Evolutionary conservation across 768 basidiomycete species (phyloP).

Genomic region (Termitomyces titanicus): DNA sequence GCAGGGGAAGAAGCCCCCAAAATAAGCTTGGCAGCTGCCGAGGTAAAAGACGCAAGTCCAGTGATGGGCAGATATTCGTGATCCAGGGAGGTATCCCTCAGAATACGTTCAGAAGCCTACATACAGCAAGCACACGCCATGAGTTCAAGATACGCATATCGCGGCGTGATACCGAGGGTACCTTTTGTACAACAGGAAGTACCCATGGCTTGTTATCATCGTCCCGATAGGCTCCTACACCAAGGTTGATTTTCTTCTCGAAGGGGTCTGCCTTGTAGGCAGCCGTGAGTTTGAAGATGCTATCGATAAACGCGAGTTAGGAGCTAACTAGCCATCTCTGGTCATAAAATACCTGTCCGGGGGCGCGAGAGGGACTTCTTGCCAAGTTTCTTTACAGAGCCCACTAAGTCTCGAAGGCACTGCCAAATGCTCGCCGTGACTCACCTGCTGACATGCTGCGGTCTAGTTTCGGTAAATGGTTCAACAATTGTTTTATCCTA

Average conservation of each 20-base stretch:
- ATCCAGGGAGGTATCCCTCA: slow-evolving; percentile 71
- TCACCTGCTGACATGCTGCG: slow-evolving; percentile 52
- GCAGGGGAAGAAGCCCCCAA: slow-evolving; percentile 71
- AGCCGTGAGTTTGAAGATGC: slow-evolving; percentile 89
- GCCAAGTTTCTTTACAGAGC: slow-evolving; percentile 59
- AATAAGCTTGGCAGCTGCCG: slow-evolving; percentile 79
- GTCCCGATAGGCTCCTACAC: slow-evolving; percentile 92
- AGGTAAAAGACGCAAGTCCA: slow-evolving; percentile 79
- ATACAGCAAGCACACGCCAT: background rate
- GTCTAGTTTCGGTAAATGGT: slow-evolving; percentile 42
- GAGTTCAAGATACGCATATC: background rate
- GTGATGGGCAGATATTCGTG: slow-evolving; percentile 94
- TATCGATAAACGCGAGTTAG: slow-evolving; percentile 24
- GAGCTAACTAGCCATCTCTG: background rate
- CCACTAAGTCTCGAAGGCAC: slow-evolving; percentile 7
- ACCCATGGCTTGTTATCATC: slow-evolving; percentile 88
- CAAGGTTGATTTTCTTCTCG: slow-evolving; percentile 83
- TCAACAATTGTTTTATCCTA: slow-evolving; percentile 58
- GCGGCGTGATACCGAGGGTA: slow-evolving; percentile 21
- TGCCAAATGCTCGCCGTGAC: slow-evolving; percentile 14
- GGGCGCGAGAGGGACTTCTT: slow-evolving; percentile 75
- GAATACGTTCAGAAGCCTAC: slow-evolving; percentile 70
- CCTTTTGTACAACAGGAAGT: slow-evolving; percentile 88
- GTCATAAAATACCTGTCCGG: slow-evolving; percentile 61
- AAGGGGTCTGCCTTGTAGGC: slow-evolving; percentile 80